Evolutionary conservation across 768 basidiomycete genomes (phyloP).

Genomic region (Trametes elegans): DNA sequence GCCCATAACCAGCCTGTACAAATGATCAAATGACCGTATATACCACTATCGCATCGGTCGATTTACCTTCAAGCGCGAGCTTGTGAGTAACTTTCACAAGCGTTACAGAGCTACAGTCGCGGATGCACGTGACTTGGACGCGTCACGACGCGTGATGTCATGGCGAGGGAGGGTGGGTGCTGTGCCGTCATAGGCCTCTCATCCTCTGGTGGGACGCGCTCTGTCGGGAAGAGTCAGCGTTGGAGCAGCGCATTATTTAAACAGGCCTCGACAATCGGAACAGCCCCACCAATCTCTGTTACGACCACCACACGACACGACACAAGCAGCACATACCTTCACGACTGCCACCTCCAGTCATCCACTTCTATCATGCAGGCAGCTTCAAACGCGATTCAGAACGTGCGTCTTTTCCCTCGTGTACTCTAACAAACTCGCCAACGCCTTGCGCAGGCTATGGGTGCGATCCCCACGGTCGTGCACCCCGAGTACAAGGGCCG

Average conservation of each 20-base stretch:
- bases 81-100: too few species aligned
- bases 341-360: neutral
- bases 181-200: conserved; percentile 18
- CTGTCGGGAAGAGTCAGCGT: neutral
- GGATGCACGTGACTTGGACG: conserved; percentile 11
- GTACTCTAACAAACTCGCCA: neutral
- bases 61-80: too few species aligned
- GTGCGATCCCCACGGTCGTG: conserved; percentile 38
- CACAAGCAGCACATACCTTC: neutral
- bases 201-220: neutral
- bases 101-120: neutral
- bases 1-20: too few species aligned
- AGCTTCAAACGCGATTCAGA: conserved; percentile 29
- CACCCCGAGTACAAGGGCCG: conserved; percentile 45
- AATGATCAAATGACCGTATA: too few species aligned
- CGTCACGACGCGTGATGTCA: conserved; percentile 22
- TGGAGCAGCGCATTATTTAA: conserved; percentile 4
- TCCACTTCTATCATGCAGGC: conserved; percentile 28
- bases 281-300: neutral
- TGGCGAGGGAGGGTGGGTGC: neutral
- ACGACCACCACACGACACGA: neutral
- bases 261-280: neutral
- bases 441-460: conserved; percentile 28
- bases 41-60: too few species aligned
- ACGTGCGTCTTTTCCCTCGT: conserved; percentile 17